A percentile compares a stretch with the other conserved stretches of the same genome.
Evolutionary conservation across 192 early-diverging fungal species (phyloP).

Genomic region (Umbelopsis sp.): DNA sequence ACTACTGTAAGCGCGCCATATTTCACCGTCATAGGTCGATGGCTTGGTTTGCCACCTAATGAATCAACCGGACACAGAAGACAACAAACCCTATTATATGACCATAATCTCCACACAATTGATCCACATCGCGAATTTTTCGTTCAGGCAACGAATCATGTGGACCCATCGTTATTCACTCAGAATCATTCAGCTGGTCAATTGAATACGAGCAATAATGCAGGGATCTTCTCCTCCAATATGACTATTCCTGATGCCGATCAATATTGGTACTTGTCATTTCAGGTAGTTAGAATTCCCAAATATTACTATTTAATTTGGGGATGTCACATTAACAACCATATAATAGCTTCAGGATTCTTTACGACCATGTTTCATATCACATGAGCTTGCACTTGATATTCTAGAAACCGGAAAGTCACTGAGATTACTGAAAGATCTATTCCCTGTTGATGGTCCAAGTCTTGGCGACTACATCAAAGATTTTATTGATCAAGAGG

Average conservation of each 20-base stretch:
- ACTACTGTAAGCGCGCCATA: not conserved
- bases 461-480: not conserved
- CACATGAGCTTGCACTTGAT: constrained; percentile 20
- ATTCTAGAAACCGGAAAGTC: constrained; percentile 46
- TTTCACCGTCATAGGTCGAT: not conserved
- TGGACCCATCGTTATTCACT: too few relatives aligned
- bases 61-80: not conserved
- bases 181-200: not conserved
- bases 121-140: constrained; percentile 8
- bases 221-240: not conserved
- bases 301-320: too few relatives aligned
- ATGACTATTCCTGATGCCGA: not conserved
- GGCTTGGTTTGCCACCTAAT: not conserved
- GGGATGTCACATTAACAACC: not conserved
- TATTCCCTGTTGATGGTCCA: constrained; percentile 32
- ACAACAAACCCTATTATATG: not conserved
- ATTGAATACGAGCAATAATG: not conserved
- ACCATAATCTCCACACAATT: not conserved
- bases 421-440: constrained; percentile 37
- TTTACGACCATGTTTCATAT: not conserved
- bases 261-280: not conserved
- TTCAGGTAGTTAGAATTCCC: not conserved
- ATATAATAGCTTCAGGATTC: not conserved
- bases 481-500: constrained; percentile 26
- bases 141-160: not conserved